These are phyloP conservation scores for Exophiala calicioides DNA, from an alignment of 2,329 filamentous ascomycete species.

Conservation along the genomic window DNA sequence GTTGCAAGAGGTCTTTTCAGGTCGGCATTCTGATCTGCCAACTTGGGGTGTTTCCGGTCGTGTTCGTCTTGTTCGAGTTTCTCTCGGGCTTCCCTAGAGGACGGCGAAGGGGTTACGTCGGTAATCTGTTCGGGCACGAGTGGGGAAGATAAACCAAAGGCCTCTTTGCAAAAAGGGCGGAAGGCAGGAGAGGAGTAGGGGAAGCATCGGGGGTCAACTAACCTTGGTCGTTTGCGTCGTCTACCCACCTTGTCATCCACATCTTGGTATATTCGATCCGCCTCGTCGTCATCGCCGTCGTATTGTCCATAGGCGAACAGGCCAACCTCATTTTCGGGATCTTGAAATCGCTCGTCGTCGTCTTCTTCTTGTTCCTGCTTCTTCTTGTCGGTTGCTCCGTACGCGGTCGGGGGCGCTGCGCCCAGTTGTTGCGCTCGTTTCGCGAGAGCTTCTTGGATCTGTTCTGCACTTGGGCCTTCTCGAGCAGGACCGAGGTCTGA, in stretches of 20 bases:
- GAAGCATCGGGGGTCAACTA: slow-evolving; percentile 51
- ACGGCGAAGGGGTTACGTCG: slow-evolving; percentile 65
- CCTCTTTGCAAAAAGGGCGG: slow-evolving; percentile 14
- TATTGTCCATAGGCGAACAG: slow-evolving; percentile 94
- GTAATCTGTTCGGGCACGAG: slow-evolving; percentile 72
- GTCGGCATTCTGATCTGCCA: slow-evolving; percentile 96
- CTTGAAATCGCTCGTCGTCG: slow-evolving; percentile 81
- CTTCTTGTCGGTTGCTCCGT: slow-evolving; percentile 63
- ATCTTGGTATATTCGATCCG: slow-evolving; percentile 90
- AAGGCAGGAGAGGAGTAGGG: slow-evolving; percentile 21
- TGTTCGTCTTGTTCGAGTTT: slow-evolving; percentile 89
- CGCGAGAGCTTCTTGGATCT: slow-evolving; percentile 95
- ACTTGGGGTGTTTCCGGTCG: slow-evolving; percentile 96
- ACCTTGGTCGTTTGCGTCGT: slow-evolving; percentile 82
- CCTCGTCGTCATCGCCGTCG: slow-evolving; percentile 96
- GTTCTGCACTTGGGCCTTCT: slow-evolving; percentile 93
- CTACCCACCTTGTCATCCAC: slow-evolving; percentile 97
- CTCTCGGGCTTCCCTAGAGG: slow-evolving; percentile 85
- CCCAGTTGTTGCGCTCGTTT: slow-evolving; percentile 86
- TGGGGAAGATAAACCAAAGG: slow-evolving; percentile 65
- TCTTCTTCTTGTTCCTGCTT: slow-evolving; percentile 71
- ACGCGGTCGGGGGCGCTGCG: slow-evolving; percentile 69
- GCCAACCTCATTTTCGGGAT: slow-evolving; percentile 95
- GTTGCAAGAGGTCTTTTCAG: slow-evolving; percentile 85
- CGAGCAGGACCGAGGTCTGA: slow-evolving; percentile 94